Conservation (phyloP, 2,329 filamentous ascomycete genomes). For the Neoscytalidium dimidiatum region DNA sequence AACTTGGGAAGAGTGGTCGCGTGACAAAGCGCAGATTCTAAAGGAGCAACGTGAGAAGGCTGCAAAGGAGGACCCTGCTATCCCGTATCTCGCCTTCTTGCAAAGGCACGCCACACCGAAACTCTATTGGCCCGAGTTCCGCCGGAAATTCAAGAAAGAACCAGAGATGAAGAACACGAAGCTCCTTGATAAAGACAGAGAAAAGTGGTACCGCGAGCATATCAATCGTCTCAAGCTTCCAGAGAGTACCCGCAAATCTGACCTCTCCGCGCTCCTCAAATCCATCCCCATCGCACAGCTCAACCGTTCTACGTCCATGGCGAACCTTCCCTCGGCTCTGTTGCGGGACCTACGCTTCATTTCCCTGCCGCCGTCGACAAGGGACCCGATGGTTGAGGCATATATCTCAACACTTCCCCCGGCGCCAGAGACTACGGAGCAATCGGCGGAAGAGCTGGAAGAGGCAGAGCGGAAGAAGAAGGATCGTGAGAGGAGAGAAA, state of each 20-base stretch:
- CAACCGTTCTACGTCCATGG: conserved; percentile 59
- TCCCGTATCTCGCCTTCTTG: conserved; percentile 80
- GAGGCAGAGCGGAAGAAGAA: conserved; percentile 42
- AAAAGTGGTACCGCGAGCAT: conserved; percentile 78
- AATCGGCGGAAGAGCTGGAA: conserved; percentile 54
- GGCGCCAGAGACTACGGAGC: conserved; percentile 50
- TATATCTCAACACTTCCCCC: conserved; percentile 66
- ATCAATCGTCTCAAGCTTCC: conserved; percentile 66
- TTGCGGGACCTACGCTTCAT: conserved; percentile 71
- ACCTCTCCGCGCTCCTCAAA: conserved; percentile 67
- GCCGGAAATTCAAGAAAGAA: conserved; percentile 84
- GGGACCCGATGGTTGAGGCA: conserved; percentile 66
- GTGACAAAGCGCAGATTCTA: conserved; percentile 71
- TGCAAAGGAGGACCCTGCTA: conserved; percentile 78
- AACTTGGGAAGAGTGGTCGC: conserved; percentile 81
- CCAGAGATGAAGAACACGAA: conserved; percentile 72
- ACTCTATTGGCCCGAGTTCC: conserved; percentile 97
- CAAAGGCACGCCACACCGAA: conserved; percentile 83
- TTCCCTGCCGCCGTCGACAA: conserved; percentile 60
- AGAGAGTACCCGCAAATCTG: conserved; percentile 66
- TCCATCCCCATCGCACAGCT: conserved; percentile 60
- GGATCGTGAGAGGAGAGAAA: conserved; percentile 56
- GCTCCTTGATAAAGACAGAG: conserved; percentile 66
- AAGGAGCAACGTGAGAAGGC: conserved; percentile 73
- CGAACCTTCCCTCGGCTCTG: conserved; percentile 62